Evolutionary conservation across 768 basidiomycete genomes (phyloP).

Genomic region (Lactarius psammicola): DNA sequence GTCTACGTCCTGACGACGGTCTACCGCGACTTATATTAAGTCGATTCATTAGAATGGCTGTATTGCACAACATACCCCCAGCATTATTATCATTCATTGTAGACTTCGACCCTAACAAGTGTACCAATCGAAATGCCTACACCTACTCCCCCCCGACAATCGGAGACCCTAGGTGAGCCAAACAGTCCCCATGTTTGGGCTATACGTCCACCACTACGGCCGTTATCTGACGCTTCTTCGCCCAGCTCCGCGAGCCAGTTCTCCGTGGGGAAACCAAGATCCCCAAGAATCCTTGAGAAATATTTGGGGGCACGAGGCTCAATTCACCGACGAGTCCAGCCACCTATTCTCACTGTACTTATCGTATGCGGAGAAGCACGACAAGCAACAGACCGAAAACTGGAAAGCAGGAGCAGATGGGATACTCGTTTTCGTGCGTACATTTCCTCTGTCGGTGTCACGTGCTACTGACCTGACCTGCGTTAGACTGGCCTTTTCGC

Average conservation of each 20-base stretch:
- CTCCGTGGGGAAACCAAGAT: not conserved
- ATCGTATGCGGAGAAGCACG: conserved; percentile 12
- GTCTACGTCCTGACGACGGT: not conserved
- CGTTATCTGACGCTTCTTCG: not conserved
- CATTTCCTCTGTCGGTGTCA: not conserved
- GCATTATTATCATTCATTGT: not conserved
- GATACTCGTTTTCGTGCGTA: conserved; percentile 21
- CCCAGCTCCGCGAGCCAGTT: not conserved
- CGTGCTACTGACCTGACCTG: not conserved
- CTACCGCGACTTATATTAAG: not conserved
- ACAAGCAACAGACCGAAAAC: not conserved
- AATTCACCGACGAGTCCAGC: conserved; percentile 18
- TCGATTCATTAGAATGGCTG: not conserved
- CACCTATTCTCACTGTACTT: conserved; percentile 18
- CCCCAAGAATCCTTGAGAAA: not conserved
- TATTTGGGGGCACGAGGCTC: not conserved
- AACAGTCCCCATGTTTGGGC: not conserved
- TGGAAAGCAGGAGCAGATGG: conserved; percentile 22
- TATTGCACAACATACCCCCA: not conserved
- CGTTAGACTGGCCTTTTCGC: conserved; percentile 25
- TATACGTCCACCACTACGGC: not conserved
- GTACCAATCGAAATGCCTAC: not conserved
- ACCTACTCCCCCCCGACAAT: not conserved
- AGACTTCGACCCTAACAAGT: not conserved
- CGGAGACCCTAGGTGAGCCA: not conserved